Percentiles rank a stretch among this genome's conserved stretches.
These are phyloP conservation scores for Parathielavia hyrcaniae DNA, from an alignment of 495 filamentous ascomycete species.

Conservation along the genomic window DNA sequence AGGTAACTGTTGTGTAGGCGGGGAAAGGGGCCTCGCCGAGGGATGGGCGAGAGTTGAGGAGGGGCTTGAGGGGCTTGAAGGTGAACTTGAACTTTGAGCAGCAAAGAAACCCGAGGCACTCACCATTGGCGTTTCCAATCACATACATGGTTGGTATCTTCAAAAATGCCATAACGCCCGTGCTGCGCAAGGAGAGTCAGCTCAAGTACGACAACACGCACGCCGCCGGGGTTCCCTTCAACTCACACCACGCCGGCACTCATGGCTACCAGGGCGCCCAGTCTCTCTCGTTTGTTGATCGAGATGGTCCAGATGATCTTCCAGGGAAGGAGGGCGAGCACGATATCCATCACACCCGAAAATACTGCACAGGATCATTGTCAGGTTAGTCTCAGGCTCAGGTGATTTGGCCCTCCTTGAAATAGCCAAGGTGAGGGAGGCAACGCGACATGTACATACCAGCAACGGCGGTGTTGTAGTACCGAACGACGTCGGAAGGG, in stretches of 20 bases:
- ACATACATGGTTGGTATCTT: constrained; percentile 1
- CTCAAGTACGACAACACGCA: not conserved
- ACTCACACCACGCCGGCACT: constrained; percentile 23
- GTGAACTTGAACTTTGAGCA: not conserved
- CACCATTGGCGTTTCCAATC: not conserved
- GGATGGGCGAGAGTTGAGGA: not conserved
- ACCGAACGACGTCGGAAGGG: not conserved
- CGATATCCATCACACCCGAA: constrained; percentile 17
- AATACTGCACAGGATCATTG: not conserved
- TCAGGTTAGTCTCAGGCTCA: not conserved
- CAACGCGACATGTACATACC: not conserved
- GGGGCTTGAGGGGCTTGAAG: not conserved
- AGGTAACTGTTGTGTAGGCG: not conserved
- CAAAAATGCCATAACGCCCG: not conserved
- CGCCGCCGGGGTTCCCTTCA: not conserved
- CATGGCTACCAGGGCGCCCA: constrained; percentile 27
- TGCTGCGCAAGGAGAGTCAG: not conserved
- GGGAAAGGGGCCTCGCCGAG: too few relatives aligned
- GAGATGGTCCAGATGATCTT: constrained; percentile 21
- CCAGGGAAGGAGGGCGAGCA: constrained; percentile 26
- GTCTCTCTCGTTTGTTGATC: constrained; percentile 26
- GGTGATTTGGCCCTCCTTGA: too few relatives aligned
- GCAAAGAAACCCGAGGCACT: not conserved
- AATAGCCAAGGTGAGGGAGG: not conserved
- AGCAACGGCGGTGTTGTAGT: constrained; percentile 15